phyloP scores from a whole-genome alignment of 2,329 filamentous ascomycete species.

The Diplodia scrobiculata region DNA sequence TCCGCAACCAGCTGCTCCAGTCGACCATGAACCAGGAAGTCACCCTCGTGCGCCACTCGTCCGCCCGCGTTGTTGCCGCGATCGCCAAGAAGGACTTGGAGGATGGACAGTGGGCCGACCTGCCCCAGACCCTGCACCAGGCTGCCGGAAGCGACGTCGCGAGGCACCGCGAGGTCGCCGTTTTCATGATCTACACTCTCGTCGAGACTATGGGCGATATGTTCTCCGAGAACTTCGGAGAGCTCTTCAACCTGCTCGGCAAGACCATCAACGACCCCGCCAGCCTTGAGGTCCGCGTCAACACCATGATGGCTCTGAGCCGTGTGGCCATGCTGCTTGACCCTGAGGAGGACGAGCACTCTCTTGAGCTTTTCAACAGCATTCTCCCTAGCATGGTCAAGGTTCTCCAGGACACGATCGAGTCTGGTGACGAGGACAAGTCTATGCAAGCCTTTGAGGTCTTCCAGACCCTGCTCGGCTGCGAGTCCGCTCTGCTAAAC shows the following conservation, averaged over 20 bases:
- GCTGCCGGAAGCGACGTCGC: conserved; percentile 75
- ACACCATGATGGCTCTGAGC: conserved; percentile 88
- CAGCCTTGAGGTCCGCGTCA: conserved; percentile 89
- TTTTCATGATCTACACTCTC: conserved; percentile 90
- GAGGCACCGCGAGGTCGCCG: conserved; percentile 81
- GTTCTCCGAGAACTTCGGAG: conserved; percentile 77
- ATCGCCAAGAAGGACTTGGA: conserved; percentile 85
- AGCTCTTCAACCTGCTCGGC: conserved; percentile 80
- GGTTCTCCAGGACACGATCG: conserved; percentile 81
- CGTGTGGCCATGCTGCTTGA: conserved; percentile 85
- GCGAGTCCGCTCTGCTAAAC: conserved; percentile 80
- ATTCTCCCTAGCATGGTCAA: conserved; percentile 86
- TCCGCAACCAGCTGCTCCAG: conserved; percentile 81
- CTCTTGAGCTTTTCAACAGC: conserved; percentile 73
- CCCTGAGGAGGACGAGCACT: conserved; percentile 76
- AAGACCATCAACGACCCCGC: conserved; percentile 87
- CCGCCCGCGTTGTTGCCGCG: conserved; percentile 82
- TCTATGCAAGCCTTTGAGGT: conserved; percentile 91
- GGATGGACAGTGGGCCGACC: conserved; percentile 80
- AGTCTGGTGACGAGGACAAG: conserved; percentile 79
- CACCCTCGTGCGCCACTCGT: conserved; percentile 77
- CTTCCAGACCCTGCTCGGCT: conserved; percentile 91
- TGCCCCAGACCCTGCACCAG: conserved; percentile 76
- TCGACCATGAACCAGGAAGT: conserved; percentile 78
- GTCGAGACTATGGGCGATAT: conserved; percentile 83